Base-by-base conservation (phyloP, 2,329 filamentous ascomycete species). In the Knufia fluminis region DNA sequence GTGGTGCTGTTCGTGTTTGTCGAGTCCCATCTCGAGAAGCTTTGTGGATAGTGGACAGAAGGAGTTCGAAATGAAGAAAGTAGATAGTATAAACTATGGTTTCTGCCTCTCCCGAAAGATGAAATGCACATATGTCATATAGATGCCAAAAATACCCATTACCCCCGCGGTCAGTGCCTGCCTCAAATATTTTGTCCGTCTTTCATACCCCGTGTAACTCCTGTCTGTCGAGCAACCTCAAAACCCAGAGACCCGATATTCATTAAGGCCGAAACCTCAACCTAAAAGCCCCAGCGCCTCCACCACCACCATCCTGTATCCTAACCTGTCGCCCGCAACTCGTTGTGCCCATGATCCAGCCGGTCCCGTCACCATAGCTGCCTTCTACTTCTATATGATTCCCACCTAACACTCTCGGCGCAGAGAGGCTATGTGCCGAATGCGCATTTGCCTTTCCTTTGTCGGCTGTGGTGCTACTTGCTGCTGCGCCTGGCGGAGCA, bases 261-360 rank as follows among this genome's bases (percentile, higher is more conserved):
- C n/a, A 36, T 57, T 46, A 57, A 4, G 57, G 55, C 46, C 51
- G 46, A 33, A 59, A 59, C 19, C 57, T 49, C 31, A 59, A 39
- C 32, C 57, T 54, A 45, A 59, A 59, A 8, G 46, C 24, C 9
- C 57, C 57, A n/a, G 53, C 4, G 6, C 33, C 33, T 14, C 33
- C 53, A 22, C 56, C 57, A n/a, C 57, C 57, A 4, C 54, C 54
- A 20, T 58, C 52, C 16, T 47, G 32, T 41, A 41, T 54, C 20
- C 55, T 48, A 12, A 56, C 46, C 40, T 55, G 54, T 16, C 57
- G 39, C 14, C 58, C 58, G 28, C 57, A 49, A 42, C 56, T 58
- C 22, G 45, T 48, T 7, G 45, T 48, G 32, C 57, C 53, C 53
- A 59, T 59, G 50, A 53, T 57, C 32, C 45, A 52, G 12, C 57